Evolutionary conservation across 306 rosid genomes (phyloP).

Genomic region (Medicago arabica): DNA sequence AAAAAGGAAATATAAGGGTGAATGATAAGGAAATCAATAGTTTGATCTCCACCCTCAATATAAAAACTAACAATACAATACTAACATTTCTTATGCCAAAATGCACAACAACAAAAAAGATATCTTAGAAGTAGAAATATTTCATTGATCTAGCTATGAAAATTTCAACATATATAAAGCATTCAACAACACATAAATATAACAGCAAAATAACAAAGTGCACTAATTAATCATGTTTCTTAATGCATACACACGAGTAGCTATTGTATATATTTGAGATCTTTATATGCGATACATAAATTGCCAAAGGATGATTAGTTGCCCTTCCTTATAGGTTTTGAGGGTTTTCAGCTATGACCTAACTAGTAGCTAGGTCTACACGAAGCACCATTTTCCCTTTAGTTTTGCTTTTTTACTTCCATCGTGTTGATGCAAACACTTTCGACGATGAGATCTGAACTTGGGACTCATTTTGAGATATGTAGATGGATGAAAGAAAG

Average conservation of each 20-base stretch:
- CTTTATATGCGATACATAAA: neutral
- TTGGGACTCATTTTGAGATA: slow-evolving; percentile 13
- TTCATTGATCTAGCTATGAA: neutral
- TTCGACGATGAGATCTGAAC: neutral
- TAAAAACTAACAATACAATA: too few relatives aligned
- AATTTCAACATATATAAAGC: neutral
- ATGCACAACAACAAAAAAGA: neutral
- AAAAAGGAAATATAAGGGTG: neutral
- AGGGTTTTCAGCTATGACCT: slow-evolving; percentile 30
- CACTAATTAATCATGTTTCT: neutral
- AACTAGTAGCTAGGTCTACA: slow-evolving; percentile 12
- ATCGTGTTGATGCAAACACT: slow-evolving; percentile 1
- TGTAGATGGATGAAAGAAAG: neutral
- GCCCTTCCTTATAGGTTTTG: slow-evolving; percentile 23
- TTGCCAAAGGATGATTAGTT: slow-evolving; percentile 26
- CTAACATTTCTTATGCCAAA: too few relatives aligned
- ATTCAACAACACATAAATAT: neutral
- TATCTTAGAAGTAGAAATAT: neutral
- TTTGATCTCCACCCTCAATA: too few relatives aligned
- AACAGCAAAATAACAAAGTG: slow-evolving; percentile 8
- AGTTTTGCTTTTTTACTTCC: neutral
- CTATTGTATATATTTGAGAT: too few relatives aligned
- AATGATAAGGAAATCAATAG: too few relatives aligned
- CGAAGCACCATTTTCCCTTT: neutral
- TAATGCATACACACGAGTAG: neutral